phyloP scores from a whole-genome alignment of 106 monocot species.

The Phalaenopsis equestris region DNA sequence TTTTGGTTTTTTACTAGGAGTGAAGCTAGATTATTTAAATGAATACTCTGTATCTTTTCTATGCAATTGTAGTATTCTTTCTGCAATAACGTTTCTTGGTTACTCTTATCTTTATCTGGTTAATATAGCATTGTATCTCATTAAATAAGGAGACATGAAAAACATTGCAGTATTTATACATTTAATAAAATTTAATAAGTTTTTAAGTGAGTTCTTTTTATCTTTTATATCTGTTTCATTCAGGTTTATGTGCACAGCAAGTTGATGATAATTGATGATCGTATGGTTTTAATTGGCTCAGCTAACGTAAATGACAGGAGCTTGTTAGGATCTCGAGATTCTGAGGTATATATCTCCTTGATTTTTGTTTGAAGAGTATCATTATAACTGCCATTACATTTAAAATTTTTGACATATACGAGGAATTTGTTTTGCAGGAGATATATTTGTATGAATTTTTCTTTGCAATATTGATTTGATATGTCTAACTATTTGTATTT shows the following conservation, averaged over 20 bases:
- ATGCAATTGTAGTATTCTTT: no score
- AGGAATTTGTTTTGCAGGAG: not conserved
- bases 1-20: no score
- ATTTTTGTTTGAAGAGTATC: not conserved
- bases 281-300: conserved; percentile 75
- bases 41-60: no score
- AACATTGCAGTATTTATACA: no score
- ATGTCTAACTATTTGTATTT: not conserved
- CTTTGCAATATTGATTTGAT: not conserved
- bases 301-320: conserved; percentile 99
- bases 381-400: not conserved
- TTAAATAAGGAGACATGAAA: no score
- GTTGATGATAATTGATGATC: conserved; percentile 97
- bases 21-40: no score
- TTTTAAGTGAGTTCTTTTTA: no score
- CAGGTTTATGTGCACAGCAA: conserved; percentile 99
- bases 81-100: no score
- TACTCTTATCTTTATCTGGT: no score
- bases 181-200: no score
- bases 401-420: not conserved
- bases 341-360: conserved; percentile 51
- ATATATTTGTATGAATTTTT: not conserved
- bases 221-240: not conserved
- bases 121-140: no score
- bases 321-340: conserved; percentile 92